Percentiles rank a stretch among this genome's conserved stretches.
These are phyloP conservation scores for Phoenix roebelenii DNA, from an alignment of 176 grass and related monocot genomes.

Conservation along the genomic window DNA sequence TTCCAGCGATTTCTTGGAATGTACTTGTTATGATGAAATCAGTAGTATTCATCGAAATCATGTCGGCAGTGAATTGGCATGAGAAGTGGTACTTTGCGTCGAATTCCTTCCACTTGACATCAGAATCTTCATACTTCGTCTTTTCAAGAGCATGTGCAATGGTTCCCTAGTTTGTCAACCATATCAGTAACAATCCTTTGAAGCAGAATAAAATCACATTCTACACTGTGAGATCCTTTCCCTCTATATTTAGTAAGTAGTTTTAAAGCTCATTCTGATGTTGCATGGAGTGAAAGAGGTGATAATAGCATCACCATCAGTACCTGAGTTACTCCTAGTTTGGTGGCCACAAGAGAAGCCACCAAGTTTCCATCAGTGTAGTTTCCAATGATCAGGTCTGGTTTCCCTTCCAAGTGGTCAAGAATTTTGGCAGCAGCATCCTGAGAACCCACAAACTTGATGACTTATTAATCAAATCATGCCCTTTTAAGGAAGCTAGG, in stretches of 20 bases:
- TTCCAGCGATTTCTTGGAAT: constrained; percentile 96
- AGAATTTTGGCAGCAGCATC: constrained; percentile 64
- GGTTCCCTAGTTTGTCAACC: constrained; percentile 36
- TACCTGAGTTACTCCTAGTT: constrained; percentile 89
- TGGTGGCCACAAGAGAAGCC: constrained; percentile 73
- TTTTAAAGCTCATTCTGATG: too few species aligned
- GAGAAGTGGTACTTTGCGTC: constrained; percentile 93
- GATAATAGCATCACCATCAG: too few species aligned
- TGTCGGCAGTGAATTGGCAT: constrained; percentile 93
- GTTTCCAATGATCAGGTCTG: constrained; percentile 92
- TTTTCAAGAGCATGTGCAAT: constrained; percentile 98
- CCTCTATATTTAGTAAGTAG: too few species aligned
- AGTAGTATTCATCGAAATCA: constrained; percentile 88
- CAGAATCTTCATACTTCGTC: constrained; percentile 90
- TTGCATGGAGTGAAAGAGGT: too few species aligned
- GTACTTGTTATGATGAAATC: constrained; percentile 98
- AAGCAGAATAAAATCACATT: too few species aligned
- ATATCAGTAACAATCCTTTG: too few species aligned
- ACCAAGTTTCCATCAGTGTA: constrained; percentile 93
- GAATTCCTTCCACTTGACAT: constrained; percentile 84
- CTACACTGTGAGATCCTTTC: too few species aligned
- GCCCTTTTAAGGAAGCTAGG: too few species aligned
- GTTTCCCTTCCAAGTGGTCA: constrained; percentile 82
- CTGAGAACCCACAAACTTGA: constrained; percentile 22
- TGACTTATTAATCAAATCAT: too few species aligned